Conservation (phyloP, 2,329 filamentous ascomycete genomes). For the Corniculantispora saksenae region DNA sequence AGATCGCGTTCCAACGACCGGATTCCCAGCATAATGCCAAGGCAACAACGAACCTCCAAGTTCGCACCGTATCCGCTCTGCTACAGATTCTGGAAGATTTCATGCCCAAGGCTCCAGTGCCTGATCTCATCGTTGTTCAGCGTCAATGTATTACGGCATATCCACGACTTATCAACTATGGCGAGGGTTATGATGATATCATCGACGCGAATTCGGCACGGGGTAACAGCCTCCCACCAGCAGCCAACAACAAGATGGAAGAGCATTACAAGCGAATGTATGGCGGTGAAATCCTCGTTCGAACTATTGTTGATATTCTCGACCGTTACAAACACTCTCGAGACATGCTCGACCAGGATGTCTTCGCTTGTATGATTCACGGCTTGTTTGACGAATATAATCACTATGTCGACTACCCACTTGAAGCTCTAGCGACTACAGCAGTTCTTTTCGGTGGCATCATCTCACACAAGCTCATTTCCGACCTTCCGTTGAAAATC, state of each 20-base stretch:
- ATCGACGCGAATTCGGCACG: conserved; percentile 82
- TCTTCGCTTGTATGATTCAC: conserved; percentile 98
- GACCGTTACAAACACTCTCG: conserved; percentile 85
- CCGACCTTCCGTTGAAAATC: conserved; percentile 85
- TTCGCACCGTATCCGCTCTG: conserved; percentile 81
- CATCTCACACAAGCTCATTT: conserved; percentile 89
- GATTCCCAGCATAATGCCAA: conserved; percentile 57
- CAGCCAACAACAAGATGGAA: conserved; percentile 90
- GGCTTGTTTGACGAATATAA: conserved; percentile 96
- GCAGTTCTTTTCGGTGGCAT: conserved; percentile 96
- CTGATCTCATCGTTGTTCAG: conserved; percentile 79
- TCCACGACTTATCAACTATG: conserved; percentile 93
- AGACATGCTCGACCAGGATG: conserved; percentile 82
- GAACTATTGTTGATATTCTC: conserved; percentile 81
- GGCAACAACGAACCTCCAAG: conserved; percentile 73
- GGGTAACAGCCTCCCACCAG: conserved; percentile 76
- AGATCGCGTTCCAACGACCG: conserved; percentile 70
- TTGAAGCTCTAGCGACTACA: conserved; percentile 94
- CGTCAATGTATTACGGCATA: conserved; percentile 89
- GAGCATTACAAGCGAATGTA: conserved; percentile 99
- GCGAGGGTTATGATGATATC: conserved; percentile 86
- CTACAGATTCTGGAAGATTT: conserved; percentile 78
- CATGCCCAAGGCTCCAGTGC: conserved; percentile 56
- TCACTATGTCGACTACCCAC: conserved; percentile 91
- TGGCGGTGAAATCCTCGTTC: conserved; percentile 81